These are phyloP conservation scores for Reticulascus tulasneorum DNA, from an alignment of 2,329 filamentous ascomycete genomes.

Conservation along the genomic window DNA sequence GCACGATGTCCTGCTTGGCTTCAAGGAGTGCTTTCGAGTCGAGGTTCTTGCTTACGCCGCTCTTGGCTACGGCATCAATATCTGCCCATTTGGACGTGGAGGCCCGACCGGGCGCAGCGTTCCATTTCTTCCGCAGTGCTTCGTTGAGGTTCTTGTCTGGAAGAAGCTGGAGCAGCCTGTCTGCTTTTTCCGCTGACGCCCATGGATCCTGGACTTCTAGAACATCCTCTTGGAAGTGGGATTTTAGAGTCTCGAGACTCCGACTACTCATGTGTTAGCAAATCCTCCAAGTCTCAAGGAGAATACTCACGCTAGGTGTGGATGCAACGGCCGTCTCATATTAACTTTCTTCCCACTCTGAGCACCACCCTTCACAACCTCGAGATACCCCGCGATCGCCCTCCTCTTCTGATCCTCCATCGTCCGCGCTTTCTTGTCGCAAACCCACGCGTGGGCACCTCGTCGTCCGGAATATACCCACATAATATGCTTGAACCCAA, in stretches of 20 bases:
- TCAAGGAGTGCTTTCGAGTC: slow-evolving; percentile 72
- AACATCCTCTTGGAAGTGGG: slow-evolving; percentile 79
- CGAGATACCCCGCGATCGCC: slow-evolving; percentile 84
- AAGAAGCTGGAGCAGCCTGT: slow-evolving; percentile 77
- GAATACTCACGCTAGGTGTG: slow-evolving; percentile 67
- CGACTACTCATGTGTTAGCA: slow-evolving; percentile 46
- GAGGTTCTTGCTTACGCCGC: slow-evolving; percentile 67
- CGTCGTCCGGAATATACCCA: slow-evolving; percentile 98
- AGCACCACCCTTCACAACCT: slow-evolving; percentile 81
- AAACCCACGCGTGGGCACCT: slow-evolving; percentile 97
- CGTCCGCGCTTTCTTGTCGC: slow-evolving; percentile 77
- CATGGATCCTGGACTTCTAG: slow-evolving; percentile 86
- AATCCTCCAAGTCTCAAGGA: neutral
- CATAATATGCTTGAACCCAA: slow-evolving; percentile 93
- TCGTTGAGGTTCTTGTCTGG: slow-evolving; percentile 76
- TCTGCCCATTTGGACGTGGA: slow-evolving; percentile 88
- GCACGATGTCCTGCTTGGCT: slow-evolving; percentile 90
- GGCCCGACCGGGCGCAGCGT: slow-evolving; percentile 70
- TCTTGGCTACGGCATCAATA: slow-evolving; percentile 81
- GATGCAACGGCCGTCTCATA: slow-evolving; percentile 78
- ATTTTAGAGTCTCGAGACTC: slow-evolving; percentile 78
- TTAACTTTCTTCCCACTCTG: slow-evolving; percentile 87
- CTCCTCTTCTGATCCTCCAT: slow-evolving; percentile 83
- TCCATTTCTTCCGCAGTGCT: slow-evolving; percentile 86
- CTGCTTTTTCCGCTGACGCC: slow-evolving; percentile 62